Evolutionary conservation across 345 rosid species (phyloP).

Genomic region (Lepidium sativum): DNA sequence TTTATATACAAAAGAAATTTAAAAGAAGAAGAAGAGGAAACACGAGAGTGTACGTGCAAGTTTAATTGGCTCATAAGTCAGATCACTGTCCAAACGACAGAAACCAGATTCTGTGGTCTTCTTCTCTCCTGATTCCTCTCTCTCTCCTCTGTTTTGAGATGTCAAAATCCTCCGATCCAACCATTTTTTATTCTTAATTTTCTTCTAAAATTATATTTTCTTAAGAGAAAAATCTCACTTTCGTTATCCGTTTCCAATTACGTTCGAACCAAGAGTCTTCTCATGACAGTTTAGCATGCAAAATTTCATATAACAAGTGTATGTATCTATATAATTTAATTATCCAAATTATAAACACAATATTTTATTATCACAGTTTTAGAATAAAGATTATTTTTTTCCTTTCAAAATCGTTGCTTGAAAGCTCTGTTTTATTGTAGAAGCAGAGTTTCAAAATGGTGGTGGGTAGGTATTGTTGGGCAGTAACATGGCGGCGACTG

Average conservation of each 20-base stretch:
- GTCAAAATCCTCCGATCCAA: constrained; percentile 19
- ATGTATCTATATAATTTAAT: not conserved
- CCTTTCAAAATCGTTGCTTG: not conserved
- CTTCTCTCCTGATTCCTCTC: not conserved
- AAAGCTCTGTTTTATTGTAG: constrained; percentile 15
- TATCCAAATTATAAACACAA: constrained; percentile 3
- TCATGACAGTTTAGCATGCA: constrained; percentile 21
- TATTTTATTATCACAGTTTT: not conserved
- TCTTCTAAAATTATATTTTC: no score
- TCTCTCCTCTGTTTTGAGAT: not conserved
- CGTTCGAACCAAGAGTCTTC: constrained; percentile 22
- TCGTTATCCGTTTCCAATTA: constrained; percentile 25
- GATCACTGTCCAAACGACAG: not conserved
- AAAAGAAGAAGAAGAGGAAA: constrained; percentile 23
- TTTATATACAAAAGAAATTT: no score
- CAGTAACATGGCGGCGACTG: constrained; percentile 28
- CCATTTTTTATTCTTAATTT: constrained; percentile 12
- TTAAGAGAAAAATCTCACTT: constrained; percentile 4
- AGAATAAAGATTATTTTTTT: not conserved
- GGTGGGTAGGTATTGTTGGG: constrained; percentile 24
- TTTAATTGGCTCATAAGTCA: constrained; percentile 26
- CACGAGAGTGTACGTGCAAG: constrained; percentile 25
- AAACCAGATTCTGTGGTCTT: constrained; percentile 24
- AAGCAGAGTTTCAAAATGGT: constrained; percentile 6
- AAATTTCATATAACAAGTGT: constrained; percentile 12